Base-by-base conservation (phyloP, 2,329 filamentous ascomycete species). In the Pseudocercospora cruenta region DNA sequence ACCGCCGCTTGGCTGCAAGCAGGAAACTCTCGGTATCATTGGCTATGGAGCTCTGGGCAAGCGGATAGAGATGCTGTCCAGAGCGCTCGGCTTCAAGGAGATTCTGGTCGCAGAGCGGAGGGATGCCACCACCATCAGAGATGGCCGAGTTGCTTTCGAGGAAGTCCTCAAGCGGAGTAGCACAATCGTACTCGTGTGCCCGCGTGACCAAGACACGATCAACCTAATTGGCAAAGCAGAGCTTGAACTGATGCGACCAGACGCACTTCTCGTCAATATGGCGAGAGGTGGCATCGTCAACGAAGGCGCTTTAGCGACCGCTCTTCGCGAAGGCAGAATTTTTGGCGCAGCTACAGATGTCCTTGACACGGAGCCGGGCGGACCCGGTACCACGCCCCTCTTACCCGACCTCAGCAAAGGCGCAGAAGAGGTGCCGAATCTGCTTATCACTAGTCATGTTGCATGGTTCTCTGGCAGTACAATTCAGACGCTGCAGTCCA, bases 271-370 rank as follows among this genome's bases (percentile, higher is more conserved):
- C 10, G 65, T 70, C 49, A 71, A 70, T 26, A 62, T 70, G 16
- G 69, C 66, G 4, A 47, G 69, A 45, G 69, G 69, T 12, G 69
- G 69, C 10, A 71, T 71, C 39, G 69, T 69, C 4, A 71, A 71
- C 43, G 69, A 71, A 51, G 62, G 57, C n/a, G 69, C 67, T 24
- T 58, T 71, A 10, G 69, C 67, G 7, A 68, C 66, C 39, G 69
- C 69, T n/a, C 39, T 71, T 10, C 64, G 60, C 45, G 67, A 71
- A 33, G 53, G 60, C 12, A 60, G 65, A 45, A 69, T 71, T 22
- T 71, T 68, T 58, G 69, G 67, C 12, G 69, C 69, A 5, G 69
- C 69, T 16, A 67, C 69, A 2, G 69, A 71, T 60, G 69, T 71
- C 4, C 58, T 71, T n/a, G 67, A 71, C 39, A 67, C 67, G 16